Percentiles rank a stretch among this genome's conserved stretches.
phyloP scores from a whole-genome alignment of 305 asterid species.

The Solanum hybrid region DNA sequence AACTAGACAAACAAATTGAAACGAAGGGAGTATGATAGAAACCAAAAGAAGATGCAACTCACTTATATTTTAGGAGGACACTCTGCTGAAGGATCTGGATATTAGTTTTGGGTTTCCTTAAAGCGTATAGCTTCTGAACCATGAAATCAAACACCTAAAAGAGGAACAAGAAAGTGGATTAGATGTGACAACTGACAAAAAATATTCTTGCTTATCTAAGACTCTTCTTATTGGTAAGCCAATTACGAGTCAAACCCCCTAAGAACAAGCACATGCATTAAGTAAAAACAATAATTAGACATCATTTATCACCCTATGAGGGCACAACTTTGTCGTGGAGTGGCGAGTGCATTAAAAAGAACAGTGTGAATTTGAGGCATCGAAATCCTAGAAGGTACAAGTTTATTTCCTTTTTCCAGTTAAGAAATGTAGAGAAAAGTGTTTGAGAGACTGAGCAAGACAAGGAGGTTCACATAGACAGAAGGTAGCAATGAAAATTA shows the following conservation, averaged over 20 bases:
- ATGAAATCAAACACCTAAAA: slow-evolving; percentile 82
- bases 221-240: not conserved
- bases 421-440: not conserved
- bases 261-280: not conserved
- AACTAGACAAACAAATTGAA: not conserved
- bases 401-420: not conserved
- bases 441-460: not conserved
- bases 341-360: slow-evolving; percentile 10
- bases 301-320: not conserved
- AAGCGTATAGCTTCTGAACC: slow-evolving; percentile 84
- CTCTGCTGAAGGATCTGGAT: slow-evolving; percentile 98
- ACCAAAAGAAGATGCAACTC: slow-evolving; percentile 23
- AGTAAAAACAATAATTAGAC: not conserved
- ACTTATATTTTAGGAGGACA: slow-evolving; percentile 95
- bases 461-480: not conserved
- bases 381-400: not conserved
- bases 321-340: not conserved
- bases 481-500: not conserved
- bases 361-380: not conserved
- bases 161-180: slow-evolving; percentile 9
- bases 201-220: not conserved
- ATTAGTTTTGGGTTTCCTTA: slow-evolving; percentile 97
- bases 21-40: not conserved
- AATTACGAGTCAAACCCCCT: not conserved
- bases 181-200: not conserved